Evolutionary conservation across 1,139 yeast species (phyloP), one percentile per base, ranked within the genome.

Genomic region (Lodderomyces elongisporus): DNA sequence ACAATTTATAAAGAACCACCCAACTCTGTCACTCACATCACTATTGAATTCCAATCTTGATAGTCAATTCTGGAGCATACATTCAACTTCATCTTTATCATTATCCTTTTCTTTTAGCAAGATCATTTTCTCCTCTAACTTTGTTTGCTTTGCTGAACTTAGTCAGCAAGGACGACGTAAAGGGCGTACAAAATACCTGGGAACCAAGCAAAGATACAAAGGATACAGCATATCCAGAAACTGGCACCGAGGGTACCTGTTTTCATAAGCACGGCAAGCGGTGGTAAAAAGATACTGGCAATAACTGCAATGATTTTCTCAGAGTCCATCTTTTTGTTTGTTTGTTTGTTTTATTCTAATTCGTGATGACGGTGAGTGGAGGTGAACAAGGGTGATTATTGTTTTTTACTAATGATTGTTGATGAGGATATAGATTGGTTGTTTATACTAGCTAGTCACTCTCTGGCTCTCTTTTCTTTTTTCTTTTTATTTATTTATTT

Each of bases 121-220:
- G 22, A 20, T 10, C 22, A 10, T 20, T 20, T n/a, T n/a, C n/a
- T n/a, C n/a, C n/a, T n/a, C n/a, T n/a, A n/a, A n/a, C n/a, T n/a
- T n/a, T n/a, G n/a, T n/a, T n/a, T n/a, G n/a, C n/a, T n/a, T n/a
- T n/a, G 6, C n/a, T n/a, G 17, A 27, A 17, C 5, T 13, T 23
- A 28, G 17, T 28, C 27, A 12, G 26, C 23, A 25, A 74, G 56
- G 33, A 76, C 83, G 48, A 77, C 62, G 58, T 77, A 81, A 47
- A 79, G 58, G 33, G 88, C 88, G 51, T 80, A 85, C 45, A 81
- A 60, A 55, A 79, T 79, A 61, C 81, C 88, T 46, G 88, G 89
- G 77, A 81, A 78, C 77, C 77, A 81, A 47, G 74, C 62, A 51
- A 76, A 74, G 47, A 67, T 45, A 65, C 87, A 79, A 51, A 78